Percentiles rank a stretch among this genome's conserved stretches.
Evolutionary conservation across 2,329 filamentous ascomycete genomes (phyloP).

Genomic region (Verruconis gallopava): DNA sequence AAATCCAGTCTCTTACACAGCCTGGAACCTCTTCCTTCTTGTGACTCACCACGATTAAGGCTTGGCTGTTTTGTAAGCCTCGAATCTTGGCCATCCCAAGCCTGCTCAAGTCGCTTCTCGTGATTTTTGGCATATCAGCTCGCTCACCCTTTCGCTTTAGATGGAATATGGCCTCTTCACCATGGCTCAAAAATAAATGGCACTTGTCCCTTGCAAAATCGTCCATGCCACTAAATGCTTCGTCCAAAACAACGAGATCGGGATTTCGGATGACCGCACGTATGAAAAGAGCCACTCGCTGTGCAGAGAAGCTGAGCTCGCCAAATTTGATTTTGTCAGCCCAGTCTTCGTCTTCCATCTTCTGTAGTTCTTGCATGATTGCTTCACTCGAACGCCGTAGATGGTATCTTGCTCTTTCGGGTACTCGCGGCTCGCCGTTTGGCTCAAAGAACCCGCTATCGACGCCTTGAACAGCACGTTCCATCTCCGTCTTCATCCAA

Average conservation of each 20-base stretch:
- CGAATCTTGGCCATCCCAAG: slow-evolving; percentile 37
- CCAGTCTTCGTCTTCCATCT: slow-evolving; percentile 36
- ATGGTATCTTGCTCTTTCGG: background rate
- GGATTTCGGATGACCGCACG: slow-evolving; percentile 33
- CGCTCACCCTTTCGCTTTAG: background rate
- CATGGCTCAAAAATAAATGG: slow-evolving; percentile 56
- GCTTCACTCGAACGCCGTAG: background rate
- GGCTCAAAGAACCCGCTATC: background rate
- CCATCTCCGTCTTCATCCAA: slow-evolving; percentile 6
- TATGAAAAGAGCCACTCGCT: slow-evolving; percentile 75
- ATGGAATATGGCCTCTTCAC: slow-evolving; percentile 25
- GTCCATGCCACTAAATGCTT: slow-evolving; percentile 39
- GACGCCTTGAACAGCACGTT: background rate
- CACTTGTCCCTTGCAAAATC: slow-evolving; percentile 67
- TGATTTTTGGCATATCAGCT: slow-evolving; percentile 15
- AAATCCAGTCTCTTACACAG: slow-evolving; percentile 72
- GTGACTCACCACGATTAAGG: slow-evolving; percentile 85
- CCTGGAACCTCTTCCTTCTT: slow-evolving; percentile 80
- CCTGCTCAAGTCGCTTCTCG: slow-evolving; percentile 23
- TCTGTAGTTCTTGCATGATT: background rate
- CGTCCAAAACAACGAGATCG: slow-evolving; percentile 38
- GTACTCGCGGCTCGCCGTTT: background rate
- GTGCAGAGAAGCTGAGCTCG: slow-evolving; percentile 63
- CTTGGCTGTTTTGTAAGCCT: slow-evolving; percentile 59
- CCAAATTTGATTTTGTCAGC: slow-evolving; percentile 57